Base-by-base conservation (phyloP, 2,329 filamentous ascomycete species). In the Alternaria arbusti region DNA sequence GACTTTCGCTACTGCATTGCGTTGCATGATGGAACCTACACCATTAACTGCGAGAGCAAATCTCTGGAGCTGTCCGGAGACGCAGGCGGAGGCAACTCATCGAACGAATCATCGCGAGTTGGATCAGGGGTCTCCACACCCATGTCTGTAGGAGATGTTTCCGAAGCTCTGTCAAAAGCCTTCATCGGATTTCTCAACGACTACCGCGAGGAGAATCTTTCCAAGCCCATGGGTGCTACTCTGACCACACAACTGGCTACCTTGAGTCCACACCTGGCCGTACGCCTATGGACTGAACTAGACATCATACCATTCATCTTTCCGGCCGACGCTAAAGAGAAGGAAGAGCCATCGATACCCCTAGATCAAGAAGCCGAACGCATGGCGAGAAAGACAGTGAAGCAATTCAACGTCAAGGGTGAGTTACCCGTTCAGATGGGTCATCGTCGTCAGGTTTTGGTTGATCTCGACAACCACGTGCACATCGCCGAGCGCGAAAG, bases 331-430 rank as follows among this genome's bases (percentile, higher is more conserved):
- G 32, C 26, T 32, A 26, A 25, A 45, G 57, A 10, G 4, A 63
- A 63, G 26, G 32, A 50, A 20, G 46, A 61, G 65, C 87, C 85
- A 49, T 78, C 81, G 32, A 88, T 88, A 74, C 82, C 85, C n/a
- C 85, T 94, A 5, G 92, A 94, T 71, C 92, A 96, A 76, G 89
- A 94, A 77, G 91, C 92, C 1, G 92, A 95, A 75, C 91, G 90
- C 1, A 91, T 94, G 87, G 90, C 90, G 2, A 86, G 92, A 65
- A 94, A 94, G 82, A 93, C 90, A 76, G 86, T 94, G 65, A 87
- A 89, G 59, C 62, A 57, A 17, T 64, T 62, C 50, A 64, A 61
- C 28, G 62, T 62, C 30, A 62, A 50, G 45, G 62, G 62, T 6
- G 59, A 54, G 32, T 40, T 59, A 54, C 57, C 23, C 12, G 10